Conservation (phyloP, 2,329 filamentous ascomycete genomes). For the Exophiala bonariae region DNA sequence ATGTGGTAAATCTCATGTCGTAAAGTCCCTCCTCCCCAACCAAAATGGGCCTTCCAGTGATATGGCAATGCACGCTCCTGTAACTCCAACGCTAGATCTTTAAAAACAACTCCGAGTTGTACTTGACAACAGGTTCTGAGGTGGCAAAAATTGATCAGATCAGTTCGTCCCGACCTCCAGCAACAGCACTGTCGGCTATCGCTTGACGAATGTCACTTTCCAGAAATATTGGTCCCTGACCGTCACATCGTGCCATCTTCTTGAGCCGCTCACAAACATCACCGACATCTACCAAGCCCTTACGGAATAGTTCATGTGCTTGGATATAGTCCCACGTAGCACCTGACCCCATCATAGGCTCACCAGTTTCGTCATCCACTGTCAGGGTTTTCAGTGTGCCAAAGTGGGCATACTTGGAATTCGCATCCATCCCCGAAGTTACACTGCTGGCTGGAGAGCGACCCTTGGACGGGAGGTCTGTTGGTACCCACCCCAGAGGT, state of each 20-base stretch:
- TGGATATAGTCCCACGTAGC: slow-evolving; percentile 92
- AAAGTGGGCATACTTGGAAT: slow-evolving; percentile 30
- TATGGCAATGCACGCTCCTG: slow-evolving; percentile 4
- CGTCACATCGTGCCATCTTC: slow-evolving; percentile 75
- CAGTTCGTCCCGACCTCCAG: slow-evolving; percentile 72
- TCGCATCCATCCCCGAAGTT: slow-evolving; percentile 34
- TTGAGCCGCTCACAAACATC: slow-evolving; percentile 79
- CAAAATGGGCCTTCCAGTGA: background rate
- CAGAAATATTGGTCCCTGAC: slow-evolving; percentile 83
- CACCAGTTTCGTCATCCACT: slow-evolving; percentile 62
- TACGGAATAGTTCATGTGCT: slow-evolving; percentile 71
- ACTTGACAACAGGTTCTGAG: background rate
- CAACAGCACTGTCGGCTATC: slow-evolving; percentile 75
- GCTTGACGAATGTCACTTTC: slow-evolving; percentile 71
- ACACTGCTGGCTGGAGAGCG: slow-evolving; percentile 26
- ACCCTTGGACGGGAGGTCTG: slow-evolving; percentile 67
- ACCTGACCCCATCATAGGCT: slow-evolving; percentile 69
- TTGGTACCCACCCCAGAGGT: slow-evolving; percentile 70
- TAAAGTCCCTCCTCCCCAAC: background rate
- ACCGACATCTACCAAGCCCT: slow-evolving; percentile 76
- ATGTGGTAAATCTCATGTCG: no score
- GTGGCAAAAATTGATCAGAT: slow-evolving; percentile 45
- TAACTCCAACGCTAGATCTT: slow-evolving; percentile 10
- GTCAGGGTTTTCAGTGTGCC: slow-evolving; percentile 21
- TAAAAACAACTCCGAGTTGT: background rate